These are phyloP conservation scores for Saprolegnia parasitica DNA, from an alignment of 352 stramenopile genomes.

Conservation along the genomic window DNA sequence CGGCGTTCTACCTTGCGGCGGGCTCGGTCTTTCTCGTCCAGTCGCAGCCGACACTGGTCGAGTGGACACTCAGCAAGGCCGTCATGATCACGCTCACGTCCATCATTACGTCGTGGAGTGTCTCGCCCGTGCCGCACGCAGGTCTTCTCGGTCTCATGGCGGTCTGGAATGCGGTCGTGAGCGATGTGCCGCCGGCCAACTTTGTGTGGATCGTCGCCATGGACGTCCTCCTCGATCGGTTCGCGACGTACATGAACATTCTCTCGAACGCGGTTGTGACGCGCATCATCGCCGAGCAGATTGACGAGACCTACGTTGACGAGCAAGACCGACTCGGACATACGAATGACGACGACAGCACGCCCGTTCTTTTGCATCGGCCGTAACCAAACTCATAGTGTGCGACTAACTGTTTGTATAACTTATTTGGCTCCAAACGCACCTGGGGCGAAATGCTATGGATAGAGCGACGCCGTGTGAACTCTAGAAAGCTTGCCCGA, in stretches of 20 bases:
- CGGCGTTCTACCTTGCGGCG: conserved; percentile 57
- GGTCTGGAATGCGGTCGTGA: conserved; percentile 58
- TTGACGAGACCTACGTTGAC: conserved; percentile 40
- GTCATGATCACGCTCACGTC: not conserved
- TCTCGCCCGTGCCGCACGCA: conserved; percentile 58
- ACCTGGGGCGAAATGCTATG: too few species aligned
- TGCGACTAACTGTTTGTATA: too few species aligned
- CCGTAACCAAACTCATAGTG: too few species aligned
- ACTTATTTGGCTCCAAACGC: too few species aligned
- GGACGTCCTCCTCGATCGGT: conserved; percentile 67
- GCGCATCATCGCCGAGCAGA: conserved; percentile 64
- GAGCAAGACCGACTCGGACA: conserved; percentile 15
- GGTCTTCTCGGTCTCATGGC: conserved; percentile 72
- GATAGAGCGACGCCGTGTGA: too few species aligned
- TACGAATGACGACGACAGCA: not conserved
- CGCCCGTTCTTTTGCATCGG: too few species aligned
- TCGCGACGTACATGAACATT: conserved; percentile 72
- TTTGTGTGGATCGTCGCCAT: conserved; percentile 41
- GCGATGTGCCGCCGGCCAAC: conserved; percentile 41
- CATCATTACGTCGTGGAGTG: conserved; percentile 3
- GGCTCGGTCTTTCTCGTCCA: not conserved
- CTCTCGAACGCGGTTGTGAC: conserved; percentile 66
- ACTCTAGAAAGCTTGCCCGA: too few species aligned
- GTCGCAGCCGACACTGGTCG: not conserved
- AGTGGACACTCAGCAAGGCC: not conserved